phyloP scores from a whole-genome alignment of 768 basidiomycete species.

The Lactarius tabidus region DNA sequence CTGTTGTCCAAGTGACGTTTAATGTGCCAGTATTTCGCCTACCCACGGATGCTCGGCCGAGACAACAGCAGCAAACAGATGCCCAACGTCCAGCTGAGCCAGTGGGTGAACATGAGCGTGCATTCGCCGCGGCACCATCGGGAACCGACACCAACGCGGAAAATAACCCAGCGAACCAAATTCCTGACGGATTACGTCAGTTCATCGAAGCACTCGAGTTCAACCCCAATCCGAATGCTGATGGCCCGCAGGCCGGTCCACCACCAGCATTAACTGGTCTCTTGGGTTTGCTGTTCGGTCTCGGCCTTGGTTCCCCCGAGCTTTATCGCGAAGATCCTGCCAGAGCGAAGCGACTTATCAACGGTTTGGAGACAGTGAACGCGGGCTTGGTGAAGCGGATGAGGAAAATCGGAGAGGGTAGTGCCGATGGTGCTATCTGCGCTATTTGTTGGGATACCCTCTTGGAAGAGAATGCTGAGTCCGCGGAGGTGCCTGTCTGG shows the following conservation, averaged over 20 bases:
- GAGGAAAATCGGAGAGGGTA: constrained; percentile 46
- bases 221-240: background rate
- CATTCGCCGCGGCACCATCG: background rate
- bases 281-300: constrained; percentile 18
- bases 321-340: constrained; percentile 58
- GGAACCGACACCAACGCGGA: background rate
- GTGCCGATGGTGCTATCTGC: constrained; percentile 45
- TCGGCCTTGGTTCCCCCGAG: constrained; percentile 26
- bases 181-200: constrained; percentile 5
- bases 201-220: constrained; percentile 16
- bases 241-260: constrained; percentile 13
- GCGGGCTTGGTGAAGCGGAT: constrained; percentile 61
- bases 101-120: background rate
- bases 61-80: constrained; percentile 7
- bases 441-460: constrained; percentile 79
- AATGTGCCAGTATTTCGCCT: constrained; percentile 19
- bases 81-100: background rate
- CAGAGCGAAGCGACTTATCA: constrained; percentile 58
- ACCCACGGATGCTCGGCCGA: constrained; percentile 7
- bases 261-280: constrained; percentile 16
- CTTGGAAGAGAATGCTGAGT: constrained; percentile 26
- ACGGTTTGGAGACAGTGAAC: constrained; percentile 63
- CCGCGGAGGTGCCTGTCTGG: background rate
- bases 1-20: constrained; percentile 18
- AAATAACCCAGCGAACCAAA: constrained; percentile 11